Conservation (phyloP, 1,284 basidiomycete species). For the Melampsora larici-populina region DNA sequence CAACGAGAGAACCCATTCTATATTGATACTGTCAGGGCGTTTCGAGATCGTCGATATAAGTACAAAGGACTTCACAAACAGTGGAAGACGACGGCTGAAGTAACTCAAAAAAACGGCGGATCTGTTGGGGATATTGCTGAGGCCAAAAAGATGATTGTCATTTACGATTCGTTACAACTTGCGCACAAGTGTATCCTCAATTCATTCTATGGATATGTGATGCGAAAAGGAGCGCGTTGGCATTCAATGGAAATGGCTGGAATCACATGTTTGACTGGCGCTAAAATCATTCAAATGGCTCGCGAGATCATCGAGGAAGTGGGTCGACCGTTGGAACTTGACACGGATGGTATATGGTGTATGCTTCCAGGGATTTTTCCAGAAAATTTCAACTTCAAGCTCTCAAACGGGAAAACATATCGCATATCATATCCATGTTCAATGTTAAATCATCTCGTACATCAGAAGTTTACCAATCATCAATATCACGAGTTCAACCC, state of each 20-base stretch:
- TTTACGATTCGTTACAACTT: constrained; percentile 98
- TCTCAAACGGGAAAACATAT: constrained; percentile 80
- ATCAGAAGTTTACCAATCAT: constrained; percentile 93
- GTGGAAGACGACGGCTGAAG: constrained; percentile 98
- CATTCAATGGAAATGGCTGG: constrained; percentile 99
- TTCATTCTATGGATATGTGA: constrained; percentile 99
- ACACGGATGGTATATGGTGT: constrained; percentile 99
- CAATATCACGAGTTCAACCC: constrained; percentile 91
- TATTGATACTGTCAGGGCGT: constrained; percentile 94
- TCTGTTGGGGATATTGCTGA: constrained; percentile 85
- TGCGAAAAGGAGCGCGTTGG: constrained; percentile 99
- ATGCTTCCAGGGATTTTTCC: constrained; percentile 98
- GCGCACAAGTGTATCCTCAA: constrained; percentile 99
- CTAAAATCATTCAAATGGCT: constrained; percentile 99
- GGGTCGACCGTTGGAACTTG: constrained; percentile 91
- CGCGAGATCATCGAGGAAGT: constrained; percentile 90
- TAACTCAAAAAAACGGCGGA: constrained; percentile 64
- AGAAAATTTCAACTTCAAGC: constrained; percentile 94
- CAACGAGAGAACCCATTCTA: constrained; percentile 99
- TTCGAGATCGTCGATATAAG: constrained; percentile 96
- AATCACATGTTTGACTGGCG: constrained; percentile 98
- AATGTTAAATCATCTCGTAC: constrained; percentile 98
- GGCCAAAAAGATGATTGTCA: constrained; percentile 98
- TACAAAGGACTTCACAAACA: constrained; percentile 99
- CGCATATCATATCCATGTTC: constrained; percentile 97